phyloP scores from a whole-genome alignment of 495 filamentous ascomycete genomes.

The Penicillium maclennaniae region DNA sequence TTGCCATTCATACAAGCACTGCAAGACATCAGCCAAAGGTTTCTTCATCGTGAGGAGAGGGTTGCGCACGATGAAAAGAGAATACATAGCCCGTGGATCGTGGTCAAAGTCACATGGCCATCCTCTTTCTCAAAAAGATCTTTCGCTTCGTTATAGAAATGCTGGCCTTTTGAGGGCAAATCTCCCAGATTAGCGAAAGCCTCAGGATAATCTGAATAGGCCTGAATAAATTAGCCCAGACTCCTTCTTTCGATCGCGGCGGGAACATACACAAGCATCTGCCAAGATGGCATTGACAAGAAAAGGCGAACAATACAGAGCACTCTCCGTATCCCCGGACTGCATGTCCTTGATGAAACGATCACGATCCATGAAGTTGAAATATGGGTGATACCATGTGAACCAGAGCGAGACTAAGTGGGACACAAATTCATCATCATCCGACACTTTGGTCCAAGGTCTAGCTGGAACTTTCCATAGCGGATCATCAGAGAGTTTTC shows the following conservation, averaged over 20 bases:
- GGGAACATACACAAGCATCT: slow-evolving; percentile 10
- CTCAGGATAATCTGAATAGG: slow-evolving; percentile 22
- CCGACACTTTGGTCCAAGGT: slow-evolving; percentile 47
- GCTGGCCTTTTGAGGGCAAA: slow-evolving; percentile 14
- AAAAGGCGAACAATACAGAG: slow-evolving; percentile 41
- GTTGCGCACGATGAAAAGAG: slow-evolving; percentile 10
- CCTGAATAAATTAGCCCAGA: not conserved
- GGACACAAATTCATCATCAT: slow-evolving; percentile 47
- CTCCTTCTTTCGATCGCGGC: not conserved
- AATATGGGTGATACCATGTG: slow-evolving; percentile 41
- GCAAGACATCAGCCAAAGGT: not conserved
- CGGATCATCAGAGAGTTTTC: not conserved
- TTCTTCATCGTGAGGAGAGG: not conserved
- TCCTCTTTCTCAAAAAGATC: slow-evolving; percentile 10
- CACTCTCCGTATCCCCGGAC: slow-evolving; percentile 17
- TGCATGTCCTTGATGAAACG: slow-evolving; percentile 41
- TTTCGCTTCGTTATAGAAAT: slow-evolving; percentile 27
- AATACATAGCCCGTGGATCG: slow-evolving; percentile 13
- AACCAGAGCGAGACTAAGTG: slow-evolving; percentile 44
- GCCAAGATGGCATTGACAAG: slow-evolving; percentile 45
- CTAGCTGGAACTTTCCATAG: slow-evolving; percentile 29
- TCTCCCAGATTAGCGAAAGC: slow-evolving; percentile 11
- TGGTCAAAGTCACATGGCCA: slow-evolving; percentile 6
- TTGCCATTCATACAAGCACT: slow-evolving; percentile 33
- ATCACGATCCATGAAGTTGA: slow-evolving; percentile 40